Evolutionary conservation across 2,329 filamentous ascomycete genomes (phyloP).

Genomic region (Epichloe sp.): DNA sequence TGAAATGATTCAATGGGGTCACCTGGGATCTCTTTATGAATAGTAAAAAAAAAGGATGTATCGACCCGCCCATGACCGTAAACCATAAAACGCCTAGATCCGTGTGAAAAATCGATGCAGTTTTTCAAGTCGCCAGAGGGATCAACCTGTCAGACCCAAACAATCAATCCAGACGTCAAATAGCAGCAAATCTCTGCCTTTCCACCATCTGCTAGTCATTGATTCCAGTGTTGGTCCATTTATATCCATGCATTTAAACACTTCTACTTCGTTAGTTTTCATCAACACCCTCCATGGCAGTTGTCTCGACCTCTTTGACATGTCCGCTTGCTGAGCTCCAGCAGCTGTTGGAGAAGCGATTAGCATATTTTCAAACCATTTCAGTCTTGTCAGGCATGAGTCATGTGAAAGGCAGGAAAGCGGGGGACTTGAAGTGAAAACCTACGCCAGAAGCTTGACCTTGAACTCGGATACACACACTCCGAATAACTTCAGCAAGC

Average conservation of each 20-base stretch:
- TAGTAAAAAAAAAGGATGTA: slow-evolving; percentile 15
- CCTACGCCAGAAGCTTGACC: slow-evolving; percentile 63
- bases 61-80: slow-evolving; percentile 16
- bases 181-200: not conserved
- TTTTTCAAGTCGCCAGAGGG: not conserved
- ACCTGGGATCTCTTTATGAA: slow-evolving; percentile 11
- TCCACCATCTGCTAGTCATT: slow-evolving; percentile 2
- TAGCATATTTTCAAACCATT: not conserved
- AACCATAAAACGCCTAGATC: slow-evolving; percentile 23
- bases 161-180: slow-evolving; percentile 5
- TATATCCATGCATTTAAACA: not conserved
- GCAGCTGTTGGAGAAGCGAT: slow-evolving; percentile 27
- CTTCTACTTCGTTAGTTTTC: slow-evolving; percentile 8
- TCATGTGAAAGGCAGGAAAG: not conserved
- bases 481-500: slow-evolving; percentile 85
- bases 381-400: not conserved
- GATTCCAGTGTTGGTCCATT: slow-evolving; percentile 3
- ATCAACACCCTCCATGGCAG: slow-evolving; percentile 26
- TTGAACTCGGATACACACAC: slow-evolving; percentile 84
- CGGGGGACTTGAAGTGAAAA: slow-evolving; percentile 9
- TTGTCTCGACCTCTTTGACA: slow-evolving; percentile 40
- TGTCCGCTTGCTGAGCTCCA: slow-evolving; percentile 47
- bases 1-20: slow-evolving; percentile 8
- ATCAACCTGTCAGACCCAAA: not conserved
- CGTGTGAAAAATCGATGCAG: slow-evolving; percentile 13